A percentile compares a stretch with the other conserved stretches of the same genome.
Evolutionary conservation across 768 basidiomycete genomes (phyloP).

Genomic region (Boletus sensibilis): DNA sequence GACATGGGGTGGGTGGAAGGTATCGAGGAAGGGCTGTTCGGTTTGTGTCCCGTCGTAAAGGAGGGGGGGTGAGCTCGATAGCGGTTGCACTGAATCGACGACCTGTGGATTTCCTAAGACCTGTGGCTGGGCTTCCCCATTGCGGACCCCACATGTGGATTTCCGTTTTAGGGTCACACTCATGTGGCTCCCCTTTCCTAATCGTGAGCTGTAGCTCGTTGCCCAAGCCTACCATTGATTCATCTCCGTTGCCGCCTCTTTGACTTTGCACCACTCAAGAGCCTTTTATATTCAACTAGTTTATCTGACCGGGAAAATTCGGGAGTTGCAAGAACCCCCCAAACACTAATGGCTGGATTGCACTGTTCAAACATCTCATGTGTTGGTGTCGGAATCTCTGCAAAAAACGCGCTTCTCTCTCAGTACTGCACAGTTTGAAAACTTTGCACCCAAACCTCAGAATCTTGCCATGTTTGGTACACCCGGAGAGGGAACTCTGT

Average conservation of each 20-base stretch:
- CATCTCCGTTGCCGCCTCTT: no score
- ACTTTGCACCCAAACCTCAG: background rate
- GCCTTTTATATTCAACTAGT: background rate
- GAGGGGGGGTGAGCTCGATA: conserved; percentile 1
- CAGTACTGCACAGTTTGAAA: background rate
- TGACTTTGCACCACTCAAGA: background rate
- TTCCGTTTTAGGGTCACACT: conserved; percentile 20
- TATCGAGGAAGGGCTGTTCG: background rate
- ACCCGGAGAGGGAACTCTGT: background rate
- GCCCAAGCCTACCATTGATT: background rate
- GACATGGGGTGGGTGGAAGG: conserved; percentile 41
- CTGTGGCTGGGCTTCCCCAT: conserved; percentile 34
- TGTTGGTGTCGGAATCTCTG: background rate
- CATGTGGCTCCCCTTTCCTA: conserved; percentile 17
- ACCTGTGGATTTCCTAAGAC: conserved; percentile 19
- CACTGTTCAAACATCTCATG: background rate
- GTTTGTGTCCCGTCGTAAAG: background rate
- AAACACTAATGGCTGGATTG: background rate
- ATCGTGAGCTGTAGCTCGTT: background rate
- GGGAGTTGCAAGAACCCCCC: background rate
- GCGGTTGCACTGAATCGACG: conserved; percentile 17
- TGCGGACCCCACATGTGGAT: conserved; percentile 21
- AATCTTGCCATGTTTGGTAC: background rate
- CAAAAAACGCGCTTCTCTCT: background rate
- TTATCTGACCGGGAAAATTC: background rate